Conservation (phyloP, 2,329 filamentous ascomycete genomes). For the Fusarium oligoseptatum region DNA sequence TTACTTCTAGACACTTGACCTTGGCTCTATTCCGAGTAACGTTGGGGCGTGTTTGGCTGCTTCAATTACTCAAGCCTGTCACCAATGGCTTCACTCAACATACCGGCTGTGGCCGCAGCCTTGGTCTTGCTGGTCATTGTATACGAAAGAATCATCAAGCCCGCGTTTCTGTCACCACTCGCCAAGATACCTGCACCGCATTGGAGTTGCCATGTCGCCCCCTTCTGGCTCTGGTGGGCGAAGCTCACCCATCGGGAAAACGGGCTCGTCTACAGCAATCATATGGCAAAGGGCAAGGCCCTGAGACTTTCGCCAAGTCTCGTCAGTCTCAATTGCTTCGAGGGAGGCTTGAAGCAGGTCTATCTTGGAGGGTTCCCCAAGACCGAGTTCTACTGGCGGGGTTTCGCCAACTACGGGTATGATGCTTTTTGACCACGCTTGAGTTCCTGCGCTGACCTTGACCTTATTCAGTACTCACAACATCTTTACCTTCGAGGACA, state of each 20-base stretch:
- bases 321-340: neutral
- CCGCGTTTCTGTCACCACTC: slow-evolving; percentile 20
- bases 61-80: neutral
- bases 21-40: neutral
- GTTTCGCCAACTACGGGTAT: neutral
- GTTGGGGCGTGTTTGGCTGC: neutral
- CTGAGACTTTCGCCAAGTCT: neutral
- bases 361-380: neutral
- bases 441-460: neutral
- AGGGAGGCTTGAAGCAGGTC: neutral
- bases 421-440: neutral
- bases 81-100: neutral
- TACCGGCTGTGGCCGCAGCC: neutral
- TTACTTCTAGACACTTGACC: neutral
- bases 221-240: slow-evolving; percentile 23
- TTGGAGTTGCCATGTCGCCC: slow-evolving; percentile 23
- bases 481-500: slow-evolving; percentile 24
- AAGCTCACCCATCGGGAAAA: slow-evolving; percentile 16
- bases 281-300: neutral
- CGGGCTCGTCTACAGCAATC: neutral
- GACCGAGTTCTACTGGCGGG: neutral
- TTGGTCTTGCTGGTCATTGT: neutral
- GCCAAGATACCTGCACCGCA: slow-evolving; percentile 28
- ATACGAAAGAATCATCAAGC: slow-evolving; percentile 8
- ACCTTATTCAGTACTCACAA: slow-evolving; percentile 6